These are phyloP conservation scores for Sclerotinia subarctica DNA, from an alignment of 2,329 filamentous ascomycete genomes.

Conservation along the genomic window DNA sequence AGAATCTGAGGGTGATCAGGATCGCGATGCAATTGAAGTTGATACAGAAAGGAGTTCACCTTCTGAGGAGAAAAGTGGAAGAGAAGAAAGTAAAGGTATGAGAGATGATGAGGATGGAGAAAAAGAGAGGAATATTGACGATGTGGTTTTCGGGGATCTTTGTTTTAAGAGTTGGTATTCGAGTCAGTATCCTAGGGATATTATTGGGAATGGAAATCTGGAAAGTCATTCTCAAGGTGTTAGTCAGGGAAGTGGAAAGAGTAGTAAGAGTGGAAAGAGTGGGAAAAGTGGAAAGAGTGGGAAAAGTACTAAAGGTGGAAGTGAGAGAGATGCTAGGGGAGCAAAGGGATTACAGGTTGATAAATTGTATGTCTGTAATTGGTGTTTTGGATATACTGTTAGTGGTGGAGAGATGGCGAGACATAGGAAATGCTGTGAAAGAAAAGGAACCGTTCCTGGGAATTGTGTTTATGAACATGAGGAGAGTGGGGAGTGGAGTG, in stretches of 20 bases:
- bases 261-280: background rate
- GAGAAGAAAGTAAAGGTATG: background rate
- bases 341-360: constrained; percentile 48
- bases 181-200: constrained; percentile 79
- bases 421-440: constrained; percentile 57
- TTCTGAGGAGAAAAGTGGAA: background rate
- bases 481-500: constrained; percentile 60
- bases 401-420: constrained; percentile 57
- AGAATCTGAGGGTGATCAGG: background rate
- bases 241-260: constrained; percentile 15
- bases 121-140: constrained; percentile 73
- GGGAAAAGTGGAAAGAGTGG: background rate
- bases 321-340: constrained; percentile 7
- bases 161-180: constrained; percentile 90
- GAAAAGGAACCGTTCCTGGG: constrained; percentile 55
- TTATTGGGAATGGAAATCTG: constrained; percentile 49
- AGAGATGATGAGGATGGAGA: constrained; percentile 1
- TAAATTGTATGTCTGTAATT: constrained; percentile 80
- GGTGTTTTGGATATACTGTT: constrained; percentile 89
- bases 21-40: background rate
- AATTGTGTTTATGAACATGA: constrained; percentile 66
- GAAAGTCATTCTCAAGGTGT: background rate
- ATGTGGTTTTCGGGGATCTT: constrained; percentile 80
- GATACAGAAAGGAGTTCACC: background rate
- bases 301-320: background rate